A percentile compares a stretch with the other conserved stretches of the same genome.
Evolutionary conservation across 1,139 yeast species (phyloP).

Genomic region (Nakaseomyces sp.): DNA sequence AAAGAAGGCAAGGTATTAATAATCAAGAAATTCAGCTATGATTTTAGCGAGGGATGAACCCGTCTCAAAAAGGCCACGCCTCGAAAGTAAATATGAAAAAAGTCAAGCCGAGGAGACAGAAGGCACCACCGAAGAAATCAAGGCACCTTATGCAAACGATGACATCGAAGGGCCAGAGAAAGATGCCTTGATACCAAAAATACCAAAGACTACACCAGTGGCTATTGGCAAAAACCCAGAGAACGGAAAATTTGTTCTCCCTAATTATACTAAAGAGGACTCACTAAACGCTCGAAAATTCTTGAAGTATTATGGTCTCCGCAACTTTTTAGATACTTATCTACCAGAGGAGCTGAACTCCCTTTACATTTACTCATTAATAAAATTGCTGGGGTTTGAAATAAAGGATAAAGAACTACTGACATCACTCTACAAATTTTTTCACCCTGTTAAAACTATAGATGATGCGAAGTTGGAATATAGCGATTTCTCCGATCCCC

Average conservation of each 20-base stretch:
- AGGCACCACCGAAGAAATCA: slow-evolving; percentile 1
- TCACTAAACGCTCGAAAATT: slow-evolving; percentile 46
- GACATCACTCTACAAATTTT: slow-evolving; percentile 33
- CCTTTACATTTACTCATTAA: slow-evolving; percentile 42
- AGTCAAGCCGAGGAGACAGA: not conserved
- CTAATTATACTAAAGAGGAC: slow-evolving; percentile 34
- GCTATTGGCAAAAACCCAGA: slow-evolving; percentile 17
- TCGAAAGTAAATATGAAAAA: not conserved
- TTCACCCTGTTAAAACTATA: slow-evolving; percentile 15
- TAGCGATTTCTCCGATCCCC: slow-evolving; percentile 30
- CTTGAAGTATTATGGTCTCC: slow-evolving; percentile 54
- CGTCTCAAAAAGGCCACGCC: not conserved
- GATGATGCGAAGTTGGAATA: slow-evolving; percentile 12
- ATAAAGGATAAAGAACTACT: slow-evolving; percentile 37
- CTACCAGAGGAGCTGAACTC: slow-evolving; percentile 52
- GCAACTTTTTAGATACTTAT: slow-evolving; percentile 48
- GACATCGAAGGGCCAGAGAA: slow-evolving; percentile 4
- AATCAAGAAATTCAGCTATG: not conserved
- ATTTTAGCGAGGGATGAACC: slow-evolving; percentile 3
- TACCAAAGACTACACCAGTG: slow-evolving; percentile 1
- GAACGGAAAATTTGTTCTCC: slow-evolving; percentile 31
- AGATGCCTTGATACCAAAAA: slow-evolving; percentile 2
- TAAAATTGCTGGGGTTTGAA: slow-evolving; percentile 45
- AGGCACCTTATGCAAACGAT: slow-evolving; percentile 2
- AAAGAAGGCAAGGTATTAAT: no score